phyloP scores from a whole-genome alignment of 169 alveolate genomes.

The Eimeria necatrix region DNA sequence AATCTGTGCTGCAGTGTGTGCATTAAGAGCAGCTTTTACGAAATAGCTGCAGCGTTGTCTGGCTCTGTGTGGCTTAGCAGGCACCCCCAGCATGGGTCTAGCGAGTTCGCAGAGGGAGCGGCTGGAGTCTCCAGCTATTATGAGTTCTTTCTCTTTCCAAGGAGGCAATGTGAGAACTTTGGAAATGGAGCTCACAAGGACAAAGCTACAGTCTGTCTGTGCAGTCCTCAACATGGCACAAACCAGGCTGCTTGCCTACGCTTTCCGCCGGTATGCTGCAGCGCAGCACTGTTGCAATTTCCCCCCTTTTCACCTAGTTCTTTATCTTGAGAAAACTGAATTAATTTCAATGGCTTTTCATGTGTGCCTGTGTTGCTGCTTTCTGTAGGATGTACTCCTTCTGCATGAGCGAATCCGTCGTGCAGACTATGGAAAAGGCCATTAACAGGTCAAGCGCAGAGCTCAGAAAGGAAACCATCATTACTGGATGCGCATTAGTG shows the following conservation, averaged over 20 bases:
- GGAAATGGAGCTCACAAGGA: conserved; percentile 63
- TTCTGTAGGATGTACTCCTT: conserved; percentile 30
- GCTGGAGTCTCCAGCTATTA: neutral
- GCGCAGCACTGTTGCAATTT: neutral
- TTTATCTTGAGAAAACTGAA: neutral
- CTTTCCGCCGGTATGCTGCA: conserved; percentile 46
- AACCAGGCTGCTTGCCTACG: conserved; percentile 56
- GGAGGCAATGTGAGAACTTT: neutral
- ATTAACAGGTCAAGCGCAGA: conserved; percentile 32
- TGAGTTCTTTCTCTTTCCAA: neutral
- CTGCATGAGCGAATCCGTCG: conserved; percentile 48
- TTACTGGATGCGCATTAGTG: conserved; percentile 63
- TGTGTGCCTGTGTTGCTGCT: neutral
- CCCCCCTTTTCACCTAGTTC: neutral
- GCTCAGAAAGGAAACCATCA: conserved; percentile 21
- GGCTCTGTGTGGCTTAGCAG: conserved; percentile 5
- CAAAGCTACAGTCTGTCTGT: conserved; percentile 38
- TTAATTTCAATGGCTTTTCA: neutral
- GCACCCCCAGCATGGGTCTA: conserved; percentile 25
- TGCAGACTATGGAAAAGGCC: conserved; percentile 6
- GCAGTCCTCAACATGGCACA: conserved; percentile 26
- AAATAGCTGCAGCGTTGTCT: neutral
- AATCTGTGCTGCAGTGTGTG: neutral
- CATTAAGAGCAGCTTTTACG: neutral
- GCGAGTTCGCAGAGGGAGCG: neutral